These are phyloP conservation scores for Gyromitra esculenta DNA, from an alignment of 2,329 filamentous ascomycete species.

Conservation along the genomic window DNA sequence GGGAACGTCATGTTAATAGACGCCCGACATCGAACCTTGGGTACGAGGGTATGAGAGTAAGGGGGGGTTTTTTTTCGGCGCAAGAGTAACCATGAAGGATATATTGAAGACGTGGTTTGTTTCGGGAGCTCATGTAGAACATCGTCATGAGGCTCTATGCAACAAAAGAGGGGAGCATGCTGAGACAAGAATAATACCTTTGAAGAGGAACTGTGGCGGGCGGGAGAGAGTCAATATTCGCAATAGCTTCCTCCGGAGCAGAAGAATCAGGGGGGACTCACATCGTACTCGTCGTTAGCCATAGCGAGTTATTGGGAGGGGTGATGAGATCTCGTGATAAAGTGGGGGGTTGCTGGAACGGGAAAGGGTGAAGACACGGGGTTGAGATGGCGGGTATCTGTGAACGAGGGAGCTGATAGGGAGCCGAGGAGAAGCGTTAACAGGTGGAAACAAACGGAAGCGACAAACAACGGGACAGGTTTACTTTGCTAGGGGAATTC, in stretches of 20 bases:
- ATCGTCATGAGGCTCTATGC: conserved; percentile 48
- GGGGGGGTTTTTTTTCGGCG: neutral
- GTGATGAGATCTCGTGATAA: conserved; percentile 51
- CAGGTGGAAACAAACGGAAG: conserved; percentile 18
- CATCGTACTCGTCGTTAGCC: conserved; percentile 99
- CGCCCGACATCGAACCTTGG: neutral
- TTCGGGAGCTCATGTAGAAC: conserved; percentile 41
- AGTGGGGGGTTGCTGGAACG: conserved; percentile 38
- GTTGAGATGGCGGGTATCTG: conserved; percentile 47
- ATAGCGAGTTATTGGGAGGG: conserved; percentile 66
- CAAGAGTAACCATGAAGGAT: conserved; percentile 24
- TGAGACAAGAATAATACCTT: conserved; percentile 70
- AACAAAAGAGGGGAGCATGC: conserved; percentile 37
- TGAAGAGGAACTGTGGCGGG: conserved; percentile 89
- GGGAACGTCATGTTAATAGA: conserved; percentile 35
- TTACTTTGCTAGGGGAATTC: conserved; percentile 39
- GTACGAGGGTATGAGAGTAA: neutral
- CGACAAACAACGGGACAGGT: conserved; percentile 32
- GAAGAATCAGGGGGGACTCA: conserved; percentile 66
- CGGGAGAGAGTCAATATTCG: conserved; percentile 55
- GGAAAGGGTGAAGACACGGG: conserved; percentile 38
- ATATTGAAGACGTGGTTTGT: conserved; percentile 29
- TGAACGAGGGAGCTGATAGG: conserved; percentile 58
- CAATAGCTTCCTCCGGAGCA: conserved; percentile 58
- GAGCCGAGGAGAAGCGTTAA: conserved; percentile 27